Percentiles rank a stretch among this genome's conserved stretches.
phyloP scores from a whole-genome alignment of 2,329 filamentous ascomycete species.

The Emmonsia crescens region DNA sequence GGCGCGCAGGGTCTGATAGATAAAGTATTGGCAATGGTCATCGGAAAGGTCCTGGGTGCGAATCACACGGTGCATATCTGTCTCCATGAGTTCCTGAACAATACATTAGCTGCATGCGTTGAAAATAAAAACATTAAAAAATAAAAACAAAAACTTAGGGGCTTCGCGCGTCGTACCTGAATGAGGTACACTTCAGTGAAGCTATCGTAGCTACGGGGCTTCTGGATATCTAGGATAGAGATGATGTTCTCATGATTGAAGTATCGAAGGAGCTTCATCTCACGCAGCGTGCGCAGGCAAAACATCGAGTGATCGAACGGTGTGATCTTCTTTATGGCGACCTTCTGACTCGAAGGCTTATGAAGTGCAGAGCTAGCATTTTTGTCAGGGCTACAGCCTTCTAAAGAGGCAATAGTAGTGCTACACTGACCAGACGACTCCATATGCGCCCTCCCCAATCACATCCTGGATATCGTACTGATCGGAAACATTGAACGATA shows the following conservation, averaged over 20 bases:
- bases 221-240: conserved; percentile 97
- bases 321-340: conserved; percentile 99
- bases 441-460: conserved; percentile 95
- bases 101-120: background rate
- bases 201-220: conserved; percentile 86
- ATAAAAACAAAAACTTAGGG: background rate
- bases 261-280: conserved; percentile 98
- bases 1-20: conserved; percentile 95
- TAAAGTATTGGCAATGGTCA: conserved; percentile 99
- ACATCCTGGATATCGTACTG: conserved; percentile 99
- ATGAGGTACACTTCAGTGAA: conserved; percentile 99
- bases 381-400: conserved; percentile 10
- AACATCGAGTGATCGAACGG: conserved; percentile 99
- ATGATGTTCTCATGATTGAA: conserved; percentile 99
- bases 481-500: conserved; percentile 98
- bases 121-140: no score
- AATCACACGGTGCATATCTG: conserved; percentile 98
- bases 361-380: conserved; percentile 75
- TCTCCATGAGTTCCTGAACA: conserved; percentile 89
- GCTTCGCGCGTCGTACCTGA: conserved; percentile 52
- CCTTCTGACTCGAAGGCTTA: conserved; percentile 96
- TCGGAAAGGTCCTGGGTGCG: conserved; percentile 97
- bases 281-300: conserved; percentile 86
- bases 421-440: conserved; percentile 79
- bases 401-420: background rate